These are phyloP conservation scores for Ganoderma resinaceum DNA, from an alignment of 1,284 basidiomycete genomes.

Conservation along the genomic window DNA sequence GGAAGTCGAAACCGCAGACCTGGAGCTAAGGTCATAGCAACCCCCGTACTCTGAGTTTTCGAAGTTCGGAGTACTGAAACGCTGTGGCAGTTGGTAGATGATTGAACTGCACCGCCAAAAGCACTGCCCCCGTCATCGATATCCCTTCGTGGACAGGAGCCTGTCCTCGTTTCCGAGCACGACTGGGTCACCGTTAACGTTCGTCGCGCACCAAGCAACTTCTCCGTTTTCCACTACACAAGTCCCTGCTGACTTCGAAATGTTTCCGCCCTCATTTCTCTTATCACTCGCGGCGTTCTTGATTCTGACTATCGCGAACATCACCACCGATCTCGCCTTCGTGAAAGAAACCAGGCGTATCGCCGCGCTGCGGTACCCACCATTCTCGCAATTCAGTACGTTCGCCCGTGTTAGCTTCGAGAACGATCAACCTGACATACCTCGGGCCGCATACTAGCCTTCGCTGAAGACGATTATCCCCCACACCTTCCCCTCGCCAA, in stretches of 20 bases:
- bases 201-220: neutral
- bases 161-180: too few relatives aligned
- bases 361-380: constrained; percentile 13
- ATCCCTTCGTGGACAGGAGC: too few relatives aligned
- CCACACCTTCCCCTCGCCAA: constrained; percentile 16
- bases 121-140: neutral
- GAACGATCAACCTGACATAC: neutral
- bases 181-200: too few relatives aligned
- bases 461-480: constrained; percentile 26
- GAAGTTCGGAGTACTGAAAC: neutral
- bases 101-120: neutral
- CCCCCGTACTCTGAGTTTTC: neutral
- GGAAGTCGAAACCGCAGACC: too few relatives aligned
- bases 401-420: neutral
- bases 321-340: constrained; percentile 6
- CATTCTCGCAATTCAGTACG: constrained; percentile 16
- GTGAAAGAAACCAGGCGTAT: constrained; percentile 2
- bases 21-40: too few relatives aligned
- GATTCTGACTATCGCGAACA: neutral
- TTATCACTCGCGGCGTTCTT: neutral
- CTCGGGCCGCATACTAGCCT: constrained; percentile 11
- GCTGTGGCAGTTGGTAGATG: neutral
- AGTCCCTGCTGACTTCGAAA: neutral
- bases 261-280: neutral
- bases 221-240: neutral